Evolutionary conservation across 2,329 filamentous ascomycete species (phyloP), one percentile per base, ranked within the genome.

Genomic region (Fusarium solani-melongenae): DNA sequence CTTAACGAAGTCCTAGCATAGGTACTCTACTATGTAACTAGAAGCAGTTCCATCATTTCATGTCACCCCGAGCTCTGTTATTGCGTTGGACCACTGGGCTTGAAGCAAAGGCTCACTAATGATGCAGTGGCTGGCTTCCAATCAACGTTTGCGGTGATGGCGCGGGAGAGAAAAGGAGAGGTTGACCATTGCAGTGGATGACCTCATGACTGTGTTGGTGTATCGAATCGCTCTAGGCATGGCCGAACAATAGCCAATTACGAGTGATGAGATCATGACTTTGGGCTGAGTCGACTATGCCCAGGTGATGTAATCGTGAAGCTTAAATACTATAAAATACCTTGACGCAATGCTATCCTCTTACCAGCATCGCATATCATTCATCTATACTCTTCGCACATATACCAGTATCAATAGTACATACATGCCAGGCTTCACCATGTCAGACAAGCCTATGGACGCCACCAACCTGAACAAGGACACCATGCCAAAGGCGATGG

Each of bases 401-500:
- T 14, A 51, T 31, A 51, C 15, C 34, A 33, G 1, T 14, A 10
- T 31, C 55, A 34, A 3, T 5, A 57, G 24, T 24, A 56, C 31
- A 31, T 33, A 14, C 14, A 59, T 2, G 53, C 8, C 0, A 55
- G 4, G 9, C 0, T 2, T 57, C 57, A 72, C 2, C 10, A 74
- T 74, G 72, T 74, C 71, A 3, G 71, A 74, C 65, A 74, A 74
- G 59, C 41, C 62, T 7, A 51, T 22, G 22, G 20, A 62, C 46
- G 14, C 59, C 7, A 60, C 61, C 29, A 27, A 34, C 14, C 5
- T 49, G 10, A 65, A 59, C 14, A 44, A 55, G 11, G 58, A 34
- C 14, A 71, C 68, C 1, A 49, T 81, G 73, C 83, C 84, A 33
- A 84, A 81, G 70, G 76, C 83, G 0, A 81, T 90, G 55, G 88